phyloP scores from a whole-genome alignment of 257 asterid genomes.

The Dorcoceras hygrometricum region DNA sequence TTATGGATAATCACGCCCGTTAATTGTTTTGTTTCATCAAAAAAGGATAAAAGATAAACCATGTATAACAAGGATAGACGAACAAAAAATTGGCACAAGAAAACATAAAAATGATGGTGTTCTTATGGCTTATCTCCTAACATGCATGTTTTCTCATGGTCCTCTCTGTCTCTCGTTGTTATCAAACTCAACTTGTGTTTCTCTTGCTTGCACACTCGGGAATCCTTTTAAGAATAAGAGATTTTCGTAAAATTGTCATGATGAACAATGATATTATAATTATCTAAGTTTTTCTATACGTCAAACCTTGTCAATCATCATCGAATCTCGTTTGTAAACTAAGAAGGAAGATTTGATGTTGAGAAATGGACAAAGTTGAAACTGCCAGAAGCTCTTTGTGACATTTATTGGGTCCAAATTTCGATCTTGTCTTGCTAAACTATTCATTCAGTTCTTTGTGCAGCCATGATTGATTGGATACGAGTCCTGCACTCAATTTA shows the following conservation, averaged over 20 bases:
- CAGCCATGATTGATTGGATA: not conserved
- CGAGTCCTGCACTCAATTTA: no score
- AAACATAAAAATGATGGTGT: constrained; percentile 26
- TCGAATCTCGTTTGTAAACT: not conserved
- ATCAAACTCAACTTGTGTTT: constrained; percentile 19
- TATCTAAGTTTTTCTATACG: no score
- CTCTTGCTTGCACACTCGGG: constrained; percentile 29
- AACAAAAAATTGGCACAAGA: not conserved
- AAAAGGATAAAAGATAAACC: constrained; percentile 7
- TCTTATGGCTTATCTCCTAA: constrained; percentile 27
- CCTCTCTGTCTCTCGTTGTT: constrained; percentile 35
- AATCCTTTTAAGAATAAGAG: constrained; percentile 19
- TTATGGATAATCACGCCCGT: not conserved
- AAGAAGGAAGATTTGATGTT: not conserved
- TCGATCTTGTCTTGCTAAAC: no score
- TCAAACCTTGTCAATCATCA: no score
- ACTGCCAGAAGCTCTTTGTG: not conserved
- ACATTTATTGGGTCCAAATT: not conserved
- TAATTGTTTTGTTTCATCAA: constrained; percentile 25
- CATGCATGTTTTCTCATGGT: constrained; percentile 30
- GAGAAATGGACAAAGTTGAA: not conserved
- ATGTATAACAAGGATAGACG: not conserved
- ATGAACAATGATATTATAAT: not conserved
- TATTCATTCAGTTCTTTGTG: not conserved
- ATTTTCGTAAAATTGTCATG: not conserved